These are phyloP conservation scores for Penicillium macrosclerotiorum DNA, from an alignment of 495 filamentous ascomycete species.

Conservation along the genomic window DNA sequence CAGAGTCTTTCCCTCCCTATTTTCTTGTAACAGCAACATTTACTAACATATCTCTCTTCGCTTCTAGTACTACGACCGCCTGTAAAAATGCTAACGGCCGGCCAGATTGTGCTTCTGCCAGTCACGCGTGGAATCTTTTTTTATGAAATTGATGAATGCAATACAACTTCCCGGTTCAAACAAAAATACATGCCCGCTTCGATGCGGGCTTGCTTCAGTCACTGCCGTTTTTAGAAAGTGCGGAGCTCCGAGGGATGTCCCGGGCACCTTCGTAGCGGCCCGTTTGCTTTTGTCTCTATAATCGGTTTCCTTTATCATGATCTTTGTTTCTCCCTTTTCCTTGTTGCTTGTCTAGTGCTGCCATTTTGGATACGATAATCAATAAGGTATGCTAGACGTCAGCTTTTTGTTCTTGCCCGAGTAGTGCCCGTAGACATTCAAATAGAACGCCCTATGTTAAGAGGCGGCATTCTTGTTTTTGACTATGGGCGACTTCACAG, in stretches of 20 bases:
- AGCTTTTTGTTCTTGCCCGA: not conserved
- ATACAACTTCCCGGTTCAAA: conserved; percentile 46
- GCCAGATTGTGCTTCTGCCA: conserved; percentile 33
- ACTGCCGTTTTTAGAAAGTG: conserved; percentile 20
- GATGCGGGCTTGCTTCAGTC: conserved; percentile 15
- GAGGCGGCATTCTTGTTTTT: too few species aligned
- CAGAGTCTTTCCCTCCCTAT: not conserved
- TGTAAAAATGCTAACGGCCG: conserved; percentile 61
- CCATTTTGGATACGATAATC: conserved; percentile 37
- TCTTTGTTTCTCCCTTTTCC: conserved; percentile 4
- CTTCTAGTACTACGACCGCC: conserved; percentile 99
- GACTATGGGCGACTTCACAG: too few species aligned
- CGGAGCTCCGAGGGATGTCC: conserved; percentile 9
- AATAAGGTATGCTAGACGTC: conserved; percentile 28
- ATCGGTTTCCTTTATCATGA: conserved; percentile 15
- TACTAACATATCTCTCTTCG: conserved; percentile 50
- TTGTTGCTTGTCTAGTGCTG: conserved; percentile 20
- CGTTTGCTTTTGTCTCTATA: conserved; percentile 27
- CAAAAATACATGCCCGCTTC: conserved; percentile 26
- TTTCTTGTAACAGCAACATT: conserved; percentile 1
- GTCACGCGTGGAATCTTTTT: conserved; percentile 39
- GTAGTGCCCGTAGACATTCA: not conserved
- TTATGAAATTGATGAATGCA: conserved; percentile 54
- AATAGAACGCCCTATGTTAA: not conserved
- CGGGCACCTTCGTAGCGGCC: conserved; percentile 24